Percentiles rank a stretch among this genome's conserved stretches.
phyloP scores from a whole-genome alignment of 1,284 basidiomycete genomes.

The Tilletia walkeri region DNA sequence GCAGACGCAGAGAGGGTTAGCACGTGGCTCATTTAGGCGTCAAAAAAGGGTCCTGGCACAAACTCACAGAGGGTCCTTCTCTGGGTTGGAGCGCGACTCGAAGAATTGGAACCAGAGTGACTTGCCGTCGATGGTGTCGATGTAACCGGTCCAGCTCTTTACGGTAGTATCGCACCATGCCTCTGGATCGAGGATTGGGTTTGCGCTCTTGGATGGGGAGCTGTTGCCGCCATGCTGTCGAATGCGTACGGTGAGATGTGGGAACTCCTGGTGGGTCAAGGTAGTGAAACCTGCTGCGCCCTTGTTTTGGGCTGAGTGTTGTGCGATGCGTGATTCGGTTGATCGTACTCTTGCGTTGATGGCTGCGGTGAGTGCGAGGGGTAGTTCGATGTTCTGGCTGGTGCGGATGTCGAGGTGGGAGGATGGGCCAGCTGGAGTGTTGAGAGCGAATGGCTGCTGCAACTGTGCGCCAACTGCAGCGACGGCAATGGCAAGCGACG shows the following conservation, averaged over 20 bases:
- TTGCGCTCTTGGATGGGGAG: background rate
- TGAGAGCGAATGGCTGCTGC: slow-evolving; percentile 9
- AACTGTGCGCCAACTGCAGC: background rate
- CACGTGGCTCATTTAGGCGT: too few relatives aligned
- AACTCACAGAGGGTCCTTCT: slow-evolving; percentile 63
- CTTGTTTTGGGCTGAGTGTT: background rate
- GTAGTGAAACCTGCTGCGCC: background rate
- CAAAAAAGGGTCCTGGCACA: too few relatives aligned
- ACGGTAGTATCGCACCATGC: slow-evolving; percentile 51
- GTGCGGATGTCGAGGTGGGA: slow-evolving; percentile 8
- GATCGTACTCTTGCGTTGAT: slow-evolving; percentile 8
- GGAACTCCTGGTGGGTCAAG: slow-evolving; percentile 43
- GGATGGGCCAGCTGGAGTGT: background rate
- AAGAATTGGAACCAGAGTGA: slow-evolving; percentile 83
- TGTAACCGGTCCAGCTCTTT: slow-evolving; percentile 56
- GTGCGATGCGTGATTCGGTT: background rate
- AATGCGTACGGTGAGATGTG: slow-evolving; percentile 38
- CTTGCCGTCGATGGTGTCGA: slow-evolving; percentile 66
- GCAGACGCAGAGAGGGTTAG: background rate
- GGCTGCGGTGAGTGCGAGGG: background rate
- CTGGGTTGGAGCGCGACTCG: slow-evolving; percentile 69
- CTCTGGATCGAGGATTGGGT: slow-evolving; percentile 27
- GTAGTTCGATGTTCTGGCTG: slow-evolving; percentile 1
- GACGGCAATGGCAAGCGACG: background rate
- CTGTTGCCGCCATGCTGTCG: background rate